phyloP scores from a whole-genome alignment of 495 filamentous ascomycete species.

The Daldinia grandis region DNA sequence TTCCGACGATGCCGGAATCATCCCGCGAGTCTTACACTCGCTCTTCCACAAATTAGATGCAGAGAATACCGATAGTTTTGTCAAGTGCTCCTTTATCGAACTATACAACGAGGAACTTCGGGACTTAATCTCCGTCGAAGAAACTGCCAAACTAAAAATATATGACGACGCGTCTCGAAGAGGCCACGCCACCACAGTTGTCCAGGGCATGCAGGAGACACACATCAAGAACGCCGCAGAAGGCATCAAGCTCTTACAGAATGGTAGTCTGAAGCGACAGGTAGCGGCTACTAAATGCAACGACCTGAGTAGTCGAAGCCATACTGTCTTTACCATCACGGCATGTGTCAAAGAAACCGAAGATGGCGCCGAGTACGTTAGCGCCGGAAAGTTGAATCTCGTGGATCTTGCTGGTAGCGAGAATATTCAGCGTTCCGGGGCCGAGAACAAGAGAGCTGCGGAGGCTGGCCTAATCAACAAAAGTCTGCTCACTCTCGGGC shows the following conservation, averaged over 20 bases:
- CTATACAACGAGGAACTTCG: constrained; percentile 97
- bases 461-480: constrained; percentile 99
- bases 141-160: constrained; percentile 88
- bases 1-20: constrained; percentile 91
- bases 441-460: constrained; percentile 95
- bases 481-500: constrained; percentile 89
- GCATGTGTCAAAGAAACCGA: constrained; percentile 83
- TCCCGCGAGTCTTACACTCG: constrained; percentile 85
- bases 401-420: constrained; percentile 97
- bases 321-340: constrained; percentile 96
- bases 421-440: constrained; percentile 95
- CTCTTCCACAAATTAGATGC: constrained; percentile 83
- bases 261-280: constrained; percentile 90
- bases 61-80: constrained; percentile 82
- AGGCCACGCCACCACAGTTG: constrained; percentile 77
- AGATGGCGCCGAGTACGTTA: constrained; percentile 85
- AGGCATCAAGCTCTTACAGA: constrained; percentile 87
- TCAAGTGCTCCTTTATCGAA: constrained; percentile 98
- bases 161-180: constrained; percentile 90
- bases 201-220: constrained; percentile 97
- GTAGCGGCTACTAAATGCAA: constrained; percentile 99
- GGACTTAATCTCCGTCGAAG: constrained; percentile 83
- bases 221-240: constrained; percentile 85
- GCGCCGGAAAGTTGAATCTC: constrained; percentile 91
- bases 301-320: constrained; percentile 92